A percentile compares a stretch with the other conserved stretches of the same genome.
Evolutionary conservation across 352 stramenopile species (phyloP).

Genomic region (Sclerospora graminicola): DNA sequence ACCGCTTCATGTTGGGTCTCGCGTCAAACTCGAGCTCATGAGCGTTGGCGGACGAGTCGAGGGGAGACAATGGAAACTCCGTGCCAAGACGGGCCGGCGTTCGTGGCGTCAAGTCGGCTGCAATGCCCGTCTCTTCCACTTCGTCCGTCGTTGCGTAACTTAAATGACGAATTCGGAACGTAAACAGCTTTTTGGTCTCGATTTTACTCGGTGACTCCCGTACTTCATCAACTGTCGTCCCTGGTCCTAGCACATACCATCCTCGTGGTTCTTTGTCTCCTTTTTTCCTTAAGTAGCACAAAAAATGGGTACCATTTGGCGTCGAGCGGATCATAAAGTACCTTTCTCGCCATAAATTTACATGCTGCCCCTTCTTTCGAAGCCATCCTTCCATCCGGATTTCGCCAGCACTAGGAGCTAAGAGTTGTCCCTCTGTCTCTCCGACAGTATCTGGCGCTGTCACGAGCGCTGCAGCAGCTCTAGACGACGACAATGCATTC

Average conservation of each 20-base stretch:
- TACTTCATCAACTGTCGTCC: slow-evolving; percentile 77
- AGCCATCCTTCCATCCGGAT: slow-evolving; percentile 84
- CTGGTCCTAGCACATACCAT: slow-evolving; percentile 71
- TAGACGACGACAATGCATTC: not conserved
- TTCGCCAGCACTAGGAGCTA: slow-evolving; percentile 31
- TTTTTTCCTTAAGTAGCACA: slow-evolving; percentile 82
- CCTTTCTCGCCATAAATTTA: slow-evolving; percentile 77
- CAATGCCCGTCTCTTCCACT: slow-evolving; percentile 24
- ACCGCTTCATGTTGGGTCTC: slow-evolving; percentile 33
- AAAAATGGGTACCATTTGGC: slow-evolving; percentile 61
- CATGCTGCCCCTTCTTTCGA: slow-evolving; percentile 78
- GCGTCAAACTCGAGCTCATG: slow-evolving; percentile 34
- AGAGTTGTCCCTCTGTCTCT: slow-evolving; percentile 2
- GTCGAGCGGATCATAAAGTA: slow-evolving; percentile 87
- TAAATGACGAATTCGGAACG: slow-evolving; percentile 65
- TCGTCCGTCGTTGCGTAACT: slow-evolving; percentile 41
- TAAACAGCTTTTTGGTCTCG: slow-evolving; percentile 81
- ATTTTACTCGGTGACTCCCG: slow-evolving; percentile 80
- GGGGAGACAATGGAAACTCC: slow-evolving; percentile 26
- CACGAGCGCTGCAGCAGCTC: slow-evolving; percentile 3
- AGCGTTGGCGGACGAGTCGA: slow-evolving; percentile 11
- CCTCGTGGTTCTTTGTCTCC: slow-evolving; percentile 73
- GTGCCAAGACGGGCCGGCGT: slow-evolving; percentile 15
- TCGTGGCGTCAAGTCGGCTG: slow-evolving; percentile 9
- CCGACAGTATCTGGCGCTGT: slow-evolving; percentile 3